Evolutionary conservation across 225 moss, liverwort and hornwort species (phyloP).

Genomic region (Thuidium tamariscinum): DNA sequence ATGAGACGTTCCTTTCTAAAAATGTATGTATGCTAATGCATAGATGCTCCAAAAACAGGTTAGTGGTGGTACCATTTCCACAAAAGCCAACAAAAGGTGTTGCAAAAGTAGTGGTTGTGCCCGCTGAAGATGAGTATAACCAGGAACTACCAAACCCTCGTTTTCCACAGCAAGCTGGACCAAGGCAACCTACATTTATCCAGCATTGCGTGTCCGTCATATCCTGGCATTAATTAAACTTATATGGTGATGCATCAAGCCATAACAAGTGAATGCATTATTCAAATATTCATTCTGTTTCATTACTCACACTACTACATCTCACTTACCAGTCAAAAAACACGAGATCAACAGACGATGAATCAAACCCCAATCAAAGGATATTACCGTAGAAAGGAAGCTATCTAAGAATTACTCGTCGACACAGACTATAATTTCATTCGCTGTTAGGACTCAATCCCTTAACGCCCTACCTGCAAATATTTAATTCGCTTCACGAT

Average conservation of each 20-base stretch:
- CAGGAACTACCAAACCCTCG: constrained; percentile 81
- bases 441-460: background rate
- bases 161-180: constrained; percentile 67
- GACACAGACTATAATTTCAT: background rate
- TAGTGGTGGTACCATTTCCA: constrained; percentile 65
- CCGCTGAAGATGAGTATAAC: constrained; percentile 95
- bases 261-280: background rate
- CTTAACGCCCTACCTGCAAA: constrained; percentile 46
- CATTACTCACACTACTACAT: background rate
- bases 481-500: constrained; percentile 34
- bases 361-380: background rate
- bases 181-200: constrained; percentile 45
- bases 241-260: background rate
- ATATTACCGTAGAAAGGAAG: background rate
- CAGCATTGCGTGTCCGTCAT: background rate
- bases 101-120: constrained; percentile 93
- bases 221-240: background rate
- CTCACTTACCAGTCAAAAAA: background rate
- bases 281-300: background rate
- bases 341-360: background rate
- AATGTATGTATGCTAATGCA: background rate
- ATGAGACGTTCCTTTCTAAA: background rate
- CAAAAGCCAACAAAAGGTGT: constrained; percentile 90
- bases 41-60: background rate
- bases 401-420: background rate